Base-by-base conservation (phyloP, 345 rosid species). In the Linum trigynum region DNA sequence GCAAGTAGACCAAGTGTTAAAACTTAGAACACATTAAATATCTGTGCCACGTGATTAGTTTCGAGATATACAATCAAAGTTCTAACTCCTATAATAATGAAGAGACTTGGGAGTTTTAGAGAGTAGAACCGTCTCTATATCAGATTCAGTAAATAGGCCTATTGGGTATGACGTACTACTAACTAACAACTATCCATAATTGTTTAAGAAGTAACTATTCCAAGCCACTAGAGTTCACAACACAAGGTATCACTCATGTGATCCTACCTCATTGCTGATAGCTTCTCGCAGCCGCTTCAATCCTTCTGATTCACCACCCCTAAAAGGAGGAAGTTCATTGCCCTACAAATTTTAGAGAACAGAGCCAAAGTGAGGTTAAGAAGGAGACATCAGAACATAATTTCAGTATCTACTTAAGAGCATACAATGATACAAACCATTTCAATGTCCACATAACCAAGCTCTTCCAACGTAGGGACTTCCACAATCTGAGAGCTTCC, bases 301-400 rank as follows among this genome's bases (percentile, higher is more conserved):
- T 12, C 91, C 97, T 77, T 83, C 90, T 8, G 89, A 78, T 76
- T 92, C 98, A 59, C 98, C 97, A 12, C 98, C 98, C 79, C 71
- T 83, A 73, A 92, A 87, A 63, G 96, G 94, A 63, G 83, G 71
- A 76, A 69, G 51, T 1, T 82, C 89, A 65, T 23, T 23, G 32
- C 65, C 80, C 97, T 92, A 80, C 73, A 79, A 4, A 37, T 3
- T 23, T 23, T 23, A 23, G 32, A 23, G 32, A 45, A 55, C 1
- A 41, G 38, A 39, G 71, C 50, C 58, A 69, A 1, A 37, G 40
- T 51, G 38, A 17, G 6, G 62, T 64, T 55, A 11, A 57, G 62
- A 41, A 42, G 62, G 38, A 56, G 42, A 38, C 16, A 63, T 43
- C 3, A 45, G 40, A 12, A 2, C 57, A 17, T 4, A 32, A 63